Base-by-base conservation (phyloP, 2,329 filamentous ascomycete species). In the Neocucurbitaria cava region DNA sequence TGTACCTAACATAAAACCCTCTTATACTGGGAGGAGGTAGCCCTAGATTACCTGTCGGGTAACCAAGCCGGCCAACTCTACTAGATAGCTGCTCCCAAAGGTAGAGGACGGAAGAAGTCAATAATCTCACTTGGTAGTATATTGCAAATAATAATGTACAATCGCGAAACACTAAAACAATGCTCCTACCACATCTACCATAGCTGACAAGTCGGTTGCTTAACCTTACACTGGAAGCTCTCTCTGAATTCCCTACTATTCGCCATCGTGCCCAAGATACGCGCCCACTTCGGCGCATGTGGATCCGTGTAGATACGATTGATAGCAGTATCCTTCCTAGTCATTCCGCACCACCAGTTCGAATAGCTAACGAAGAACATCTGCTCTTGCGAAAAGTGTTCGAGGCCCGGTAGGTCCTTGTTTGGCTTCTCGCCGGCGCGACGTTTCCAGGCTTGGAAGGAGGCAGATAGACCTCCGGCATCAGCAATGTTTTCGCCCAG, bases 401-500 rank as follows among this genome's bases (percentile, higher is more conserved):
- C 80, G 6, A 91, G 70, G 0, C 88, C 88, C 0, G 15, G 68
- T 0, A 90, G 79, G 35, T 80, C 70, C 65, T 66, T 54, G 36
- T 72, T 82, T 0, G 83, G 78, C n/a, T 78, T 80, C 33, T 81
- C 75, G 2, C 77, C 72, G 28, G 85, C 82, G 10, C 82, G 81
- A 58, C 82, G 83, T 69, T 86, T 83, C 88, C 88, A 91, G 0
- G 87, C 87, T 21, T 82, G 78, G 67, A 85, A 90, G 0, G 87
- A 80, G 0, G 87, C 84, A 7, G 82, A 80, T 0, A 91, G 69
- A 13, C 88, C 89, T 15, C 87, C 88, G 0, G 88, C 85, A 70
- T 91, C 89, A 1, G 88, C 87, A 65, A 91, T 87, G 66, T 90
- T 90, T 75, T 91, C 89, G 18, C 84, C 85, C 1, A 90, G 76